Conservation (phyloP, 371 early-diverging fungal genomes). For the Circinella minor region DNA sequence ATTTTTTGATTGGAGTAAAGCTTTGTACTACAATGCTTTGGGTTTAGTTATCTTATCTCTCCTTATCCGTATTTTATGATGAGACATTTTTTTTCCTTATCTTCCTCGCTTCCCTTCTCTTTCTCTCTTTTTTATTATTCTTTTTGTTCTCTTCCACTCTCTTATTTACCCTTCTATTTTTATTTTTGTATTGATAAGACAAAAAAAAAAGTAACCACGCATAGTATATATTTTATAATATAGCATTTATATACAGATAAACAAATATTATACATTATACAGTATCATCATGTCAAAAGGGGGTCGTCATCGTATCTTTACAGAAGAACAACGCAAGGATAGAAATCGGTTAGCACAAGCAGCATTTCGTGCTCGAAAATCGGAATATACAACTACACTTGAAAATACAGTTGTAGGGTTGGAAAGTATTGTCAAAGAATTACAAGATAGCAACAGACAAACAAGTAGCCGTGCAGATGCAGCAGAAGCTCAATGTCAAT, state of each 20-base stretch:
- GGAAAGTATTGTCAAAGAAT: conserved; percentile 18
- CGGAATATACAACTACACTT: conserved; percentile 21
- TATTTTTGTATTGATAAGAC: no score
- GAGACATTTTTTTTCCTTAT: not conserved
- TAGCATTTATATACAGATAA: not conserved
- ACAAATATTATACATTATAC: no score
- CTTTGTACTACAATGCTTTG: not conserved
- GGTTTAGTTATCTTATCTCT: not conserved
- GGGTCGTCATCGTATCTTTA: conserved; percentile 20
- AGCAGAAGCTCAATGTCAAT: conserved; percentile 14
- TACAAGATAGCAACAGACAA: conserved; percentile 23
- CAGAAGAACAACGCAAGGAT: conserved; percentile 20
- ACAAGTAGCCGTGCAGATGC: conserved; percentile 12
- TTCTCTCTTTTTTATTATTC: no score
- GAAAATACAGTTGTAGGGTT: conserved; percentile 20
- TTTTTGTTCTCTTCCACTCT: no score
- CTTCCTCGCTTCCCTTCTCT: no score
- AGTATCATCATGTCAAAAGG: conserved; percentile 2
- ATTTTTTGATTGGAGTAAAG: not conserved
- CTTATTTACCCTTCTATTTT: no score
- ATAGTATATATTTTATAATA: not conserved
- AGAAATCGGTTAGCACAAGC: conserved; percentile 30
- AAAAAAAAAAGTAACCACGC: not conserved
- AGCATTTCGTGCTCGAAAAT: conserved; percentile 28
- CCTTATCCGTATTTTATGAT: not conserved